Base-by-base conservation (phyloP, 1,139 yeast species). In the Suhomyces terraborum region DNA sequence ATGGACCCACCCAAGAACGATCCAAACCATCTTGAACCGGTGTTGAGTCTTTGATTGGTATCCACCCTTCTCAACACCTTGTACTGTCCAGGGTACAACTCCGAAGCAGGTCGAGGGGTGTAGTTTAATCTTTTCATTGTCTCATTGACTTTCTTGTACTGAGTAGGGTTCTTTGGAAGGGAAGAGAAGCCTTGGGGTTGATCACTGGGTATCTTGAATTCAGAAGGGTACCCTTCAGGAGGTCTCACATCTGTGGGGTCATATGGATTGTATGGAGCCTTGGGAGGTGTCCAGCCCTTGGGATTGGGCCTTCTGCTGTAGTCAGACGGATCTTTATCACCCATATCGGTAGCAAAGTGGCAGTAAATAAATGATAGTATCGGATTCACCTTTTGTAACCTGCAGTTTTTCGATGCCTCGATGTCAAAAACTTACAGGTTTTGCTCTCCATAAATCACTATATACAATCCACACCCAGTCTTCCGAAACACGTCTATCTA, bases 201-300 rank as follows among this genome's bases (percentile, higher is more conserved):
- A 34, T 67, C 68, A 0, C 82, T 78, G 0, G 87, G 85, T 4
- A 79, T 61, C 46, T 73, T 67, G 59, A 70, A 86, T 59, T 87
- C 96, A 9, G 91, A 82, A 1, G 96, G 96, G 50, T 87, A 87
- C 2, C 95, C 95, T 56, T 80, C 82, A 0, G 95, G 78, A 0
- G 96, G 95, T 38, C 96, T 69, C 27, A 69, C 60, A 58, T 87
- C 96, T 0, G 78, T 64, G 0, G 93, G 86, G 57, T 87, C 96
- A 56, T 82, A 87, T 3, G 95, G 95, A 52, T 87, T 87, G 58
- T 86, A 88, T 0, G 93, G 93, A 2, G 91, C 93, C 48, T 75
- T 78, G 4, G 95, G 95, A 2, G 83, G 87, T 0, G 76, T 76
- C 95, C 95, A 86, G 0, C 93, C 93, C 13, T 79, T 78, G 2